Evolutionary conservation across 768 basidiomycete species (phyloP), one percentile per base, ranked within the genome.

Genomic region (Lactarius akahatsu): DNA sequence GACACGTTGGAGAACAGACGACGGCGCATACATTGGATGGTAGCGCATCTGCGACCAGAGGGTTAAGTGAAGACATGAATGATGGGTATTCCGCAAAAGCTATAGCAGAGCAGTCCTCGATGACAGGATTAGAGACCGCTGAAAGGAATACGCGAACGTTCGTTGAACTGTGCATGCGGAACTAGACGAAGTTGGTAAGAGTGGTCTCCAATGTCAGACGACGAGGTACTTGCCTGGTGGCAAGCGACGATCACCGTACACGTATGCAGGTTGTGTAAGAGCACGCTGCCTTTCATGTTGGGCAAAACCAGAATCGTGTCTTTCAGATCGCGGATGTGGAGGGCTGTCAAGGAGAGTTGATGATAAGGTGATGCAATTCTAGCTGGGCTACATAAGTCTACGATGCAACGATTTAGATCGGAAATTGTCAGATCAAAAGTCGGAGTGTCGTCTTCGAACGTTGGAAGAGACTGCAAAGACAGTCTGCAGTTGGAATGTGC

Each of bases 111-210:
- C 87, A 94, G 68, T 88, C 80, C 72, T 96, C 94, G 54, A 96
- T 92, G 75, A 93, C 81, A 1, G 94, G 93, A 55, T 87, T 85
- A 4, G 92, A 92, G 4, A 77, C 73, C 13, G 87, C 85, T 6
- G 83, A 78, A 2, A 96, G 81, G 71, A 89, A 87, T 2, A 94
- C 82, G 59, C 86, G 85, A 0, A 88, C 83, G 10, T 78, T 66
- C 0, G 73, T 79, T 1, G 94, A 93, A 23, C 82, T 80, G 74
- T 96, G 94, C 85, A 96, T 94, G 54, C 94, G 87, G 73, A 94
- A 94, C 94, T 96, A 73, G 18, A 59, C 23, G 50, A 54, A 26
- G 61, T 56, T 18, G 28, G 34, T 60, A 34, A 62, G 52, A 34
- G 38, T 13, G 28, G 6, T 32, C 9, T 45, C 28, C 11, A 10